Evolutionary conservation across 2,329 filamentous ascomycete species (phyloP).

Genomic region (Hypoxylon sp.): DNA sequence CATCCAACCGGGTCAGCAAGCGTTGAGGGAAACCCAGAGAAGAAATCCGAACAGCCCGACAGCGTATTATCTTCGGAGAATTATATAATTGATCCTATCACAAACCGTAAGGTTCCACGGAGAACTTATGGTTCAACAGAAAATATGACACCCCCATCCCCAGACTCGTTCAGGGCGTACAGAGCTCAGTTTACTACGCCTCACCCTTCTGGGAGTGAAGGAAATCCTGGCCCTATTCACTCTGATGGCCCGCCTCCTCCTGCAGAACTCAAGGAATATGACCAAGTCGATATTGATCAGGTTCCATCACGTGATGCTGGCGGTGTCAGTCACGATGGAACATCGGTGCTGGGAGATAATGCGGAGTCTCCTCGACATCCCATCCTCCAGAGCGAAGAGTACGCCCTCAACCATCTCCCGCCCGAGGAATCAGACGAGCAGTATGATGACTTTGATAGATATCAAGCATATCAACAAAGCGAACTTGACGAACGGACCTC

Average conservation of each 20-base stretch:
- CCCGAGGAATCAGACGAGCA: slow-evolving; percentile 51
- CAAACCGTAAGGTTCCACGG: slow-evolving; percentile 66
- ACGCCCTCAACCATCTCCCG: slow-evolving; percentile 53
- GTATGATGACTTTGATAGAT: slow-evolving; percentile 53
- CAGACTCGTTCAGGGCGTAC: slow-evolving; percentile 55
- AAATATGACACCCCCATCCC: slow-evolving; percentile 44
- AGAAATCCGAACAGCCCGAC: slow-evolving; percentile 13
- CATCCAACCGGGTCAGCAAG: slow-evolving; percentile 4
- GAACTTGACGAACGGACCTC: slow-evolving; percentile 41
- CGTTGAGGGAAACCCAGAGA: slow-evolving; percentile 8
- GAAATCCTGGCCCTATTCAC: slow-evolving; percentile 49
- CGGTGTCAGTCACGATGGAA: slow-evolving; percentile 6
- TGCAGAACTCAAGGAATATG: slow-evolving; percentile 57
- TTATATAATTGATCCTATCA: slow-evolving; percentile 71
- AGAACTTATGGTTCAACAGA: slow-evolving; percentile 36
- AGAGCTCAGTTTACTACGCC: slow-evolving; percentile 55
- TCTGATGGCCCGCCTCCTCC: slow-evolving; percentile 55
- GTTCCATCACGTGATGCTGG: slow-evolving; percentile 40
- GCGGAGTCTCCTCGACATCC: slow-evolving; percentile 23
- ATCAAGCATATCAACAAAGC: slow-evolving; percentile 44
- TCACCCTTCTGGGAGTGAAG: slow-evolving; percentile 40
- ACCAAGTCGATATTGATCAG: slow-evolving; percentile 53
- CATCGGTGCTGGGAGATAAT: slow-evolving; percentile 3
- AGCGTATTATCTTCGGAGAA: slow-evolving; percentile 45
- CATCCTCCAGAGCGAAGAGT: slow-evolving; percentile 52